Base-by-base conservation (phyloP, 2,329 filamentous ascomycete genomes). In the Rugonectria rugulosa region DNA sequence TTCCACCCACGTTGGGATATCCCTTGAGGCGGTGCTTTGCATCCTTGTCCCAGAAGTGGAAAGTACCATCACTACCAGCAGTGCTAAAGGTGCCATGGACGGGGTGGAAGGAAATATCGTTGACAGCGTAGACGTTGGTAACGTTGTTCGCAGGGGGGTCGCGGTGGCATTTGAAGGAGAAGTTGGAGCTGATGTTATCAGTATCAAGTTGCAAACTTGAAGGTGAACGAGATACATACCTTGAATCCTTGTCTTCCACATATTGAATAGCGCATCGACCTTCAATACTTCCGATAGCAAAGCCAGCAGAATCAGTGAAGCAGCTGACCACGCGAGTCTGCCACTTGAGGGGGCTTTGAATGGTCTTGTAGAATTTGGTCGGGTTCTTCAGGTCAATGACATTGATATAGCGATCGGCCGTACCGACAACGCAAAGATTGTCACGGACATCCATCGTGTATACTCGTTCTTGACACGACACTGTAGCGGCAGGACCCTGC, bases 131-230 rank as follows among this genome's bases (percentile, higher is more conserved):
- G 67, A 98, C 95, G 70, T 94, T 95, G 67, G 90, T 91, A 62
- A 89, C 79, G 75, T 92, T 93, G 69, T 85, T 85, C 53, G 86
- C 78, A 2, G 90, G 86, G 5, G 86, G 85, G 68, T 97, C 91
- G 56, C 95, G 92, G 75, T 99, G 95, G 77, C 95, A 99, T 77
- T 98, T 98, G 87, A 99, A 99, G 36, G 92, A 97, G 81, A 99
- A 99, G 80, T 99, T 98, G 70, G 88, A 90, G 68, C 88, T 89
- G 49, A n/a, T 29, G 9, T 7, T 32, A 57, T 66, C 48, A 67
- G 63, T 27, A 21, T 31, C 21, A 19, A 9, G 7, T 15, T 4
- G 27, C n/a, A 27, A 9, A 36, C 12, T 17, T 3, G 14, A 6
- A 12, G 12, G 2, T 26, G 19, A n/a, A 8, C 6, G 20, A 31